A percentile compares a stretch with the other conserved stretches of the same genome.
These are phyloP conservation scores for Adansonia rubrostipa DNA, from an alignment of 441 rosid species.

Conservation along the genomic window DNA sequence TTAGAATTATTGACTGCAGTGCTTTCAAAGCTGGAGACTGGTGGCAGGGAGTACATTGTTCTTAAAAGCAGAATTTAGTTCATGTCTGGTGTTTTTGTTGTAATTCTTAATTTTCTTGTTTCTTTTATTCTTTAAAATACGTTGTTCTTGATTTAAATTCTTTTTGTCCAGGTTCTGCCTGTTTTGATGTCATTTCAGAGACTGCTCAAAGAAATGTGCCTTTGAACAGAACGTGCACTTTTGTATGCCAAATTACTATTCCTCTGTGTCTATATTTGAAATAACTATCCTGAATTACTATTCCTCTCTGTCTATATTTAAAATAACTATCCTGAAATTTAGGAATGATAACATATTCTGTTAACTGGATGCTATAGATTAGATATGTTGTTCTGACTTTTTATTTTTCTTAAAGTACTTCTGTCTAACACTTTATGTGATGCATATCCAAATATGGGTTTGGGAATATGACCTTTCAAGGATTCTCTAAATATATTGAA, in stretches of 20 bases:
- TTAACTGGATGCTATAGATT: slow-evolving; percentile 3
- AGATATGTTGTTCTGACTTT: neutral
- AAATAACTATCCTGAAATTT: neutral
- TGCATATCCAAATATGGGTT: too few relatives aligned
- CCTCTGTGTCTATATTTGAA: neutral
- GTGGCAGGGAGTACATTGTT: neutral
- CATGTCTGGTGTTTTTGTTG: neutral
- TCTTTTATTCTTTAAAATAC: neutral
- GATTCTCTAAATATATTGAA: too few relatives aligned
- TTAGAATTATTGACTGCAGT: neutral
- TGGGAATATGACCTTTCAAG: too few relatives aligned
- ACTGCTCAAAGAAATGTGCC: neutral
- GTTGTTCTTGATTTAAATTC: neutral
- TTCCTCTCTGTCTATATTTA: neutral
- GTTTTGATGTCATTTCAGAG: neutral
- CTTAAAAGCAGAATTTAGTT: neutral
- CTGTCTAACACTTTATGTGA: too few relatives aligned
- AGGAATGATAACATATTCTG: neutral
- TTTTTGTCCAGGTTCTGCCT: neutral
- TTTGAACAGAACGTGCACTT: neutral
- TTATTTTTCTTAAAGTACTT: too few relatives aligned
- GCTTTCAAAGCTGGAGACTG: neutral
- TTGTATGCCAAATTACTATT: slow-evolving; percentile 16
- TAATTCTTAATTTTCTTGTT: neutral
- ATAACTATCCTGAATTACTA: neutral